Percentiles rank a stretch among this genome's conserved stretches.
Evolutionary conservation across 768 basidiomycete genomes (phyloP).

Genomic region (Lentinus tigrinus): DNA sequence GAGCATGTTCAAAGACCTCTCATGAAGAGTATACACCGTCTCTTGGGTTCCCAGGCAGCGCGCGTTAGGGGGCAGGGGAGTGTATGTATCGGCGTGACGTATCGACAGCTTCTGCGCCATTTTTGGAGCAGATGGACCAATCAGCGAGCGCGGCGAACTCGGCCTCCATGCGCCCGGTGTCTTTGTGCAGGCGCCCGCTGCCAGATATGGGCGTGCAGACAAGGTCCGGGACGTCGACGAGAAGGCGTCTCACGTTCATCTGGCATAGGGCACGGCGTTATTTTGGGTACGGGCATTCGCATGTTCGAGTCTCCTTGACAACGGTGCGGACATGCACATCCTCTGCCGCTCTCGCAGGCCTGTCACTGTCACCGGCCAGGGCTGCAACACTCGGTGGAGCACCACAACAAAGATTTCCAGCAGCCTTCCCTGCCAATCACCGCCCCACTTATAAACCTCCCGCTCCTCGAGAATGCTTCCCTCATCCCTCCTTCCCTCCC

Average conservation of each 20-base stretch:
- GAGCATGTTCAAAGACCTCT: constrained; percentile 19
- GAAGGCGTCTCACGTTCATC: background rate
- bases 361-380: background rate
- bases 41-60: background rate
- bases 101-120: constrained; percentile 5
- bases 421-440: constrained; percentile 4
- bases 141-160: constrained; percentile 8
- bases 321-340: constrained; percentile 14
- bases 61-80: background rate
- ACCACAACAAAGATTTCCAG: background rate
- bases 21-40: background rate
- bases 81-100: constrained; percentile 6
- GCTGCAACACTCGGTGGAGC: too few relatives aligned
- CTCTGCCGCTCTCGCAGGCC: background rate
- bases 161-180: background rate
- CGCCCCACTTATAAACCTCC: constrained; percentile 17
- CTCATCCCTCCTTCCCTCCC: constrained; percentile 24
- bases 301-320: constrained; percentile 4
- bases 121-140: constrained; percentile 8
- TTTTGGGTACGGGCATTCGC: background rate
- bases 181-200: background rate
- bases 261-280: background rate
- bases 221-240: background rate
- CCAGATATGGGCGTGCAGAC: background rate
- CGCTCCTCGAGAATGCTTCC: constrained; percentile 19